phyloP scores from a whole-genome alignment of 1,284 basidiomycete species.

The Cystobasidiaceae sp. region DNA sequence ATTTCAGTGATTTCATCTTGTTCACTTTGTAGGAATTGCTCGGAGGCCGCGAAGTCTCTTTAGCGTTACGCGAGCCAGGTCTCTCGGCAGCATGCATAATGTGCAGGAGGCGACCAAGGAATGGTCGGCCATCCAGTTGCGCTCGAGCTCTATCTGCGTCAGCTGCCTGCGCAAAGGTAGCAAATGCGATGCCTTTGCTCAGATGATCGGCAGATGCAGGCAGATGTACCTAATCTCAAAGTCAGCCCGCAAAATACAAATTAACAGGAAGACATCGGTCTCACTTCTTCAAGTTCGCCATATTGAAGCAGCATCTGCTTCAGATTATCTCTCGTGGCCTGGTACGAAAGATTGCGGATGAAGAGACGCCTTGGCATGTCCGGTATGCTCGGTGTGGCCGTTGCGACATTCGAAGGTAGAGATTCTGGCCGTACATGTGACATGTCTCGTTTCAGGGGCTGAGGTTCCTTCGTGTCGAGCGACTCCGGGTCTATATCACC shows the following conservation, averaged over 20 bases:
- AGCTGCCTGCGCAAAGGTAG: constrained; percentile 63
- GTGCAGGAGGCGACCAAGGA: constrained; percentile 88
- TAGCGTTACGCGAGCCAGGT: neutral
- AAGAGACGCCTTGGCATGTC: constrained; percentile 51
- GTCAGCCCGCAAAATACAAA: neutral
- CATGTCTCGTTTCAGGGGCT: neutral
- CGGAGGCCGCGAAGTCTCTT: constrained; percentile 29
- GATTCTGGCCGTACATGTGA: no score
- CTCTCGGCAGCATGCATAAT: constrained; percentile 68
- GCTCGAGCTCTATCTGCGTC: constrained; percentile 72
- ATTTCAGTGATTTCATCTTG: no score
- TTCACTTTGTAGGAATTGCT: neutral
- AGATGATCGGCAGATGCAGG: neutral
- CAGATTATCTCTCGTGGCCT: constrained; percentile 70
- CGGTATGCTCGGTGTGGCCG: constrained; percentile 66
- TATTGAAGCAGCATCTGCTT: constrained; percentile 62
- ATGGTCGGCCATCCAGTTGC: constrained; percentile 73
- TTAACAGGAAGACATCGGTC: constrained; percentile 63
- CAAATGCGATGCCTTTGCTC: constrained; percentile 57
- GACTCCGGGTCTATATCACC: no score
- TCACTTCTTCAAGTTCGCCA: constrained; percentile 58
- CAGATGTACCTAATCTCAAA: neutral
- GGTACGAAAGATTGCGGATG: constrained; percentile 83
- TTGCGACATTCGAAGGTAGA: no score
- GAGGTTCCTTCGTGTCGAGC: no score